Evolutionary conservation across 164 flowering plant species (phyloP).

Genomic region (Berberis vulgaris): DNA sequence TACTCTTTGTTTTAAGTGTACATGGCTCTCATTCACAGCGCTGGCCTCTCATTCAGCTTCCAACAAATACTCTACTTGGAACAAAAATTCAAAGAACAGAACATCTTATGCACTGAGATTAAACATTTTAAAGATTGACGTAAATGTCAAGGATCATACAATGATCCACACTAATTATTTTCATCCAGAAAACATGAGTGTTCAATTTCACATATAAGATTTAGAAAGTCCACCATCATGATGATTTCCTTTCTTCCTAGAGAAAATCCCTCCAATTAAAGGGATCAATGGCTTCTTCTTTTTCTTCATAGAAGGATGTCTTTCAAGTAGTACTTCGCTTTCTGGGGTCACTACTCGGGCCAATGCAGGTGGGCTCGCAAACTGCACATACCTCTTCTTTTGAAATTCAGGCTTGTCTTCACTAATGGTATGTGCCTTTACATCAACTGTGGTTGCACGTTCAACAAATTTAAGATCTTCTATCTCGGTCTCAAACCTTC

Average conservation of each 20-base stretch:
- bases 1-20: too few relatives aligned
- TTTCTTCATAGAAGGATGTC: conserved; percentile 24
- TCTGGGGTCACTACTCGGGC: conserved; percentile 26
- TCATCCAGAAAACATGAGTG: too few relatives aligned
- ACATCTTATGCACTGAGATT: too few relatives aligned
- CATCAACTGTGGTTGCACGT: conserved; percentile 19
- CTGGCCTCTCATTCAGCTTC: too few relatives aligned
- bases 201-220: too few relatives aligned
- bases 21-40: too few relatives aligned
- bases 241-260: conserved; percentile 35
- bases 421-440: conserved; percentile 1
- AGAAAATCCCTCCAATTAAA: conserved; percentile 40
- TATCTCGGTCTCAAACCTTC: conserved; percentile 21
- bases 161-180: too few relatives aligned
- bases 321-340: conserved; percentile 12
- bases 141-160: too few relatives aligned
- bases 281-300: conserved; percentile 37
- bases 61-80: too few relatives aligned
- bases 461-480: conserved; percentile 55
- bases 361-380: conserved; percentile 52
- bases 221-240: too few relatives aligned
- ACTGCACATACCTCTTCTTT: conserved; percentile 61
- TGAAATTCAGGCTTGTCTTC: conserved; percentile 27
- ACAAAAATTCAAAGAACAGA: too few relatives aligned
- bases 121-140: too few relatives aligned